Conservation (phyloP, 371 early-diverging fungal genomes). For the Syncephalastrum contaminatum region DNA sequence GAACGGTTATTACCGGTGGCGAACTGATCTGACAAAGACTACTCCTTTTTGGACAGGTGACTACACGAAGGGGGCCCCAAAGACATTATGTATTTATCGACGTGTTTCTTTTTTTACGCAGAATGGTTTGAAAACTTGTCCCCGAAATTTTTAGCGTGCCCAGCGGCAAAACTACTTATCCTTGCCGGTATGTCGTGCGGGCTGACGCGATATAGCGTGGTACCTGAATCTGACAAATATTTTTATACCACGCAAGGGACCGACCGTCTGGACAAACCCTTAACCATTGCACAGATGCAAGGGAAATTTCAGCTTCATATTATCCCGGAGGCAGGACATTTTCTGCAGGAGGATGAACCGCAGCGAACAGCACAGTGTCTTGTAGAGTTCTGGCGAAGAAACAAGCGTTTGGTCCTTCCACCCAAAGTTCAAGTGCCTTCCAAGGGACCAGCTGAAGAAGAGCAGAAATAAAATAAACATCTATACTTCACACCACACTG, state of each 20-base stretch:
- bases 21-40: conserved; percentile 70
- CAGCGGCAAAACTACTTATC: conserved; percentile 77
- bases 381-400: conserved; percentile 80
- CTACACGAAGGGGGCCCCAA: background rate
- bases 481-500: background rate
- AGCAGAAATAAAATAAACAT: background rate
- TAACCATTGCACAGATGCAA: conserved; percentile 97
- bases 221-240: background rate
- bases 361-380: conserved; percentile 66
- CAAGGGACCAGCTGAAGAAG: too few relatives aligned
- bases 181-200: conserved; percentile 63
- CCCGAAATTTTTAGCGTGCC: conserved; percentile 69
- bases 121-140: conserved; percentile 89
- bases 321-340: conserved; percentile 84
- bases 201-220: background rate
- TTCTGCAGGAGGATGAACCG: conserved; percentile 90
- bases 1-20: conserved; percentile 49
- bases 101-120: conserved; percentile 12
- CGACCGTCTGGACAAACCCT: conserved; percentile 87
- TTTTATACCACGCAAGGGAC: conserved; percentile 48
- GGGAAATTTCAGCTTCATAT: conserved; percentile 89
- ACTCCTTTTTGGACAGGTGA: conserved; percentile 77
- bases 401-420: conserved; percentile 70
- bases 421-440: conserved; percentile 30
- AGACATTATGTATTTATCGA: background rate